Evolutionary conservation across 768 basidiomycete genomes (phyloP), one percentile per base, ranked within the genome.

Genomic region (Pulveroboletus sp.): DNA sequence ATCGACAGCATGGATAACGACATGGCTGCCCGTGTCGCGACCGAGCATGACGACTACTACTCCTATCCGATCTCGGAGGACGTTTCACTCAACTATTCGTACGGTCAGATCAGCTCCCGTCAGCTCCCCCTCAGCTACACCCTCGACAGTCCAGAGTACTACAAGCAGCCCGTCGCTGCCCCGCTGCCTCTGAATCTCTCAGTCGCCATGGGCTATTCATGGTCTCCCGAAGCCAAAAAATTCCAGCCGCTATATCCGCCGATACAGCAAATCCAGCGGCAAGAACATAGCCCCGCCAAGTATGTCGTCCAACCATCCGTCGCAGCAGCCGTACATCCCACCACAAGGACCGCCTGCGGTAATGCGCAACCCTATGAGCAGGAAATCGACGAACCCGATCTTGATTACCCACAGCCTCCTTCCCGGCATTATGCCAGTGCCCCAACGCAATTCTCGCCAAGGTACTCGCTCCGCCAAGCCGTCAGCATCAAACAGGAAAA

Each of bases 161-260:
- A 66, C 56, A 68, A 69, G 43, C 66, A 69, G 45, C 68, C 67
- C 2, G 66, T 68, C 2, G 50, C 67, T 0, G 67, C 68, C 12
- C 64, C 66, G 14, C 47, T 68, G 1, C 68, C 67, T 27, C 29
- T 70, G 43, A 57, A 70, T 42, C 43, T 68, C 47, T 70, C 68
- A 4, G 24, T 64, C 45, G 60, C 67, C 1, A 68, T 69, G 66
- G 57, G 55, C 2, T 69, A 69, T 31, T 49, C 62, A 0, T 68
- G 64, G 64, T 68, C 68, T 6, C 62, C 62, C 0, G 62, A 67
- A 27, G 45, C 55, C 1, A 68, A 69, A 58, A 68, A 69, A 58
- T 68, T 69, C 41, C 68, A 69, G 52, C 67, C 63, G 68, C 55
- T 66, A 56, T 69, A 59, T 68, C 54, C 66, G 29, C 63, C 64